Evolutionary conservation across 2,329 filamentous ascomycete genomes (phyloP).

Genomic region (Calonectria honghensis): DNA sequence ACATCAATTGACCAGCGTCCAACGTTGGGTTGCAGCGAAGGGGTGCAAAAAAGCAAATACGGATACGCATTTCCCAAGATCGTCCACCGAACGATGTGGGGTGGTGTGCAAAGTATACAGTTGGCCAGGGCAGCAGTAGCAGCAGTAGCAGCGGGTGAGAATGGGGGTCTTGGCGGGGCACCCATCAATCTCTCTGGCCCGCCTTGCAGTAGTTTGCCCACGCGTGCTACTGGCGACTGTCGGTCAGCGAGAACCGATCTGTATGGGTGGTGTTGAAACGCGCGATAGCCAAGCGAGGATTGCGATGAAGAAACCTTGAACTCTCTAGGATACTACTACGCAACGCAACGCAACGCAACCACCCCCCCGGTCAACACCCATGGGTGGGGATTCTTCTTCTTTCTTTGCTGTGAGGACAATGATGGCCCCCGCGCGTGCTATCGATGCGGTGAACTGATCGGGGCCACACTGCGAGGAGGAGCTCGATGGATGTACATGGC

Average conservation of each 20-base stretch:
- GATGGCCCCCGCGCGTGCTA: neutral
- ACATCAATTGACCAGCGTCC: slow-evolving; percentile 2
- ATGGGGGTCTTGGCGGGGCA: slow-evolving; percentile 28
- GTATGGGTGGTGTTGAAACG: slow-evolving; percentile 29
- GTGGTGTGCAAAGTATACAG: slow-evolving; percentile 32
- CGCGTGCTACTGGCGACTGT: slow-evolving; percentile 11
- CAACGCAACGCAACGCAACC: slow-evolving; percentile 19
- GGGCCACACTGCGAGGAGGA: slow-evolving; percentile 4
- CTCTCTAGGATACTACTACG: neutral
- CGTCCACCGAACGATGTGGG: slow-evolving; percentile 40
- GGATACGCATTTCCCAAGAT: slow-evolving; percentile 36
- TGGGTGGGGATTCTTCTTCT: slow-evolving; percentile 1
- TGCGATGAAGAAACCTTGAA: slow-evolving; percentile 30
- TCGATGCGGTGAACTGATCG: slow-evolving; percentile 25
- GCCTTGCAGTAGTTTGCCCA: neutral
- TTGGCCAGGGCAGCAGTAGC: slow-evolving; percentile 25
- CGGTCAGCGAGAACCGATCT: slow-evolving; percentile 18
- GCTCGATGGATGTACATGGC: slow-evolving; percentile 8
- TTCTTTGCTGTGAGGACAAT: neutral
- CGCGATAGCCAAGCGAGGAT: slow-evolving; percentile 18
- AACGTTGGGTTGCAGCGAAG: neutral
- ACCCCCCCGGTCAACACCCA: slow-evolving; percentile 20
- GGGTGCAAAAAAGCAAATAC: slow-evolving; percentile 21
- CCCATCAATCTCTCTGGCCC: slow-evolving; percentile 1
- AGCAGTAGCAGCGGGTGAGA: slow-evolving; percentile 25